Conservation (phyloP, 495 filamentous ascomycete genomes). For the Cercophora samala region DNA sequence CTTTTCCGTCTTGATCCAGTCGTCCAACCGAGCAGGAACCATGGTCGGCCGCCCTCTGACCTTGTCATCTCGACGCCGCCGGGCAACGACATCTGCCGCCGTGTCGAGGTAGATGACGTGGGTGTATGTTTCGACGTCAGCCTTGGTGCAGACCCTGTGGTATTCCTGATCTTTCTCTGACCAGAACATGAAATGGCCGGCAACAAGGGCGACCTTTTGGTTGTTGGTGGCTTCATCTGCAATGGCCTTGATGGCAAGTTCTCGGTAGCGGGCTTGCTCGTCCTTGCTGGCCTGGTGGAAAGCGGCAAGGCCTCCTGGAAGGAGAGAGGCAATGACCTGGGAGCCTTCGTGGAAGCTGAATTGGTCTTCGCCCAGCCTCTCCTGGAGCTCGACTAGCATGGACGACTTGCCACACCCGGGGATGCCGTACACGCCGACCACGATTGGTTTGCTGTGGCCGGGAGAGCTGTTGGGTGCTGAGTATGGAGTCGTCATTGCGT, state of each 20-base stretch:
- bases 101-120: conserved; percentile 61
- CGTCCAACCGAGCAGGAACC: conserved; percentile 43
- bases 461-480: neutral
- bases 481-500: neutral
- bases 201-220: conserved; percentile 50
- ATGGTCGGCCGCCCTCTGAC: conserved; percentile 27
- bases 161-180: conserved; percentile 35
- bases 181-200: conserved; percentile 64
- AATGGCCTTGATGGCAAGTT: conserved; percentile 50
- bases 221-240: conserved; percentile 37
- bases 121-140: conserved; percentile 51
- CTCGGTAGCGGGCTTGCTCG: conserved; percentile 43
- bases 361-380: conserved; percentile 33
- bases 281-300: conserved; percentile 48
- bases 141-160: conserved; percentile 41
- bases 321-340: conserved; percentile 45
- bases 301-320: conserved; percentile 49
- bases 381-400: conserved; percentile 45
- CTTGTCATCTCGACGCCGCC: conserved; percentile 22
- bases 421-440: conserved; percentile 61
- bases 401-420: conserved; percentile 60
- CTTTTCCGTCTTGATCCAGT: conserved; percentile 55
- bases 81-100: conserved; percentile 33
- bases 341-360: conserved; percentile 57
- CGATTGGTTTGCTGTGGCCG: conserved; percentile 31